Percentiles rank a stretch among this genome's conserved stretches.
Evolutionary conservation across 2,329 filamentous ascomycete genomes (phyloP).

Genomic region (Pseudogymnoascus sp.): DNA sequence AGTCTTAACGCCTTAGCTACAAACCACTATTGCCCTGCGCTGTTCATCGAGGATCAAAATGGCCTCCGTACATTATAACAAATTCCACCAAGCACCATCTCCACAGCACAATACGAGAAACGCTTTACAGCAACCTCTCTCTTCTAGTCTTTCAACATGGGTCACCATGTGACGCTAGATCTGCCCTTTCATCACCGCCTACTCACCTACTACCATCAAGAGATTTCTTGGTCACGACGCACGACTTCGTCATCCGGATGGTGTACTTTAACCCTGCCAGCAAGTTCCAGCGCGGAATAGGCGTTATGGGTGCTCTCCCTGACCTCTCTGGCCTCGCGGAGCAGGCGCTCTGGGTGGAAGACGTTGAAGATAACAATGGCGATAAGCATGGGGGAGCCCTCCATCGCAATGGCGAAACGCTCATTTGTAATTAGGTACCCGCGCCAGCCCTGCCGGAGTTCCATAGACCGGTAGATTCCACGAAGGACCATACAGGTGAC

Average conservation of each 20-base stretch:
- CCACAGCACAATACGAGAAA: background rate
- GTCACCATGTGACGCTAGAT: background rate
- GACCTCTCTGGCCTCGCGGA: background rate
- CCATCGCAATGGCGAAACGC: slow-evolving; percentile 36
- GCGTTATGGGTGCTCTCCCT: background rate
- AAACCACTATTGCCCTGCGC: background rate
- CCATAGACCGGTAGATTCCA: slow-evolving; percentile 38
- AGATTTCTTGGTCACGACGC: background rate
- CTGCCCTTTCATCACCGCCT: background rate
- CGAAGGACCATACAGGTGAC: slow-evolving; percentile 37
- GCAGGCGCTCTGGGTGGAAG: slow-evolving; percentile 15
- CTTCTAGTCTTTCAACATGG: background rate
- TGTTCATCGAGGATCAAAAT: background rate
- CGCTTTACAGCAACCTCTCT: background rate
- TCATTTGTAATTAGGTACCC: slow-evolving; percentile 38
- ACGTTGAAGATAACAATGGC: slow-evolving; percentile 31
- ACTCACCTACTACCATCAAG: background rate
- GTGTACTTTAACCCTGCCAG: background rate
- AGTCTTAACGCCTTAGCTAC: background rate
- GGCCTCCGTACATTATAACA: background rate
- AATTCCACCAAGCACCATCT: background rate
- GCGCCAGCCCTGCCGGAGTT: slow-evolving; percentile 36
- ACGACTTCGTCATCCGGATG: background rate
- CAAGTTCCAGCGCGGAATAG: background rate
- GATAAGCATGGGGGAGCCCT: slow-evolving; percentile 35